Base-by-base conservation (phyloP, 2,329 filamentous ascomycete species). In the Arthrobotrys conoides region DNA sequence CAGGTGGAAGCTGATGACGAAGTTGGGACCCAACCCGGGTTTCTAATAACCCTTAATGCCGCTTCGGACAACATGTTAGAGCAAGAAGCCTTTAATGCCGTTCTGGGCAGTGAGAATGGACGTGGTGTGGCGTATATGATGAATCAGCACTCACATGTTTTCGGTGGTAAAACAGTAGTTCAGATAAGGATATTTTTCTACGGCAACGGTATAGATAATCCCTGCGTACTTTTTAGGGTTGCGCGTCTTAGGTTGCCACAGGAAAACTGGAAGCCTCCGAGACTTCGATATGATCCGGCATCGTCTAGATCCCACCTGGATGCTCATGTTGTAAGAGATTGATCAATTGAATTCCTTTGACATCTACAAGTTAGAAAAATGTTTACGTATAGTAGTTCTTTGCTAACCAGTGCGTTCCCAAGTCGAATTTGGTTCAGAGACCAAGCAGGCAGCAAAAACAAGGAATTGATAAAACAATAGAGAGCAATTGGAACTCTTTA, bases 91-190 rank as follows among this genome's bases (percentile, higher is more conserved):
- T 65, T 76, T 12, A 65, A 76, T 38, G 55, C 57, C 1, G 48
- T 76, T n/a, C 9, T 76, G 3, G 71, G 55, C 4, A 46, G 18
- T 20, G 33, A 18, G 24, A 76, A 70, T 33, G 65, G 64, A 3
- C 53, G 53, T 5, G 65, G 55, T 0, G 30, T 55, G 10, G 64
- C 55, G 12, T 30, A 49, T 10, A 30, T 76, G 27, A 14, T 70
- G 3, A 46, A 41, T 5, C 55, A 76, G 20, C 71, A 76, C 41
- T 20, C 65, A n/a, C 44, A 48, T 20, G 57, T n/a, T 4, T 44
- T 76, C 5, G 10, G 8, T 3, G 33, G 36, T 22, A 76, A 70
- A 64, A 20, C 20, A 9, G 51, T 76, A 22, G 22, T 65, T 1
- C 38, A 57, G 36, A 57, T 76, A 30, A 38, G n/a, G 33, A 20